Base-by-base conservation (phyloP, 441 rosid species). In the Lepidium campestre region DNA sequence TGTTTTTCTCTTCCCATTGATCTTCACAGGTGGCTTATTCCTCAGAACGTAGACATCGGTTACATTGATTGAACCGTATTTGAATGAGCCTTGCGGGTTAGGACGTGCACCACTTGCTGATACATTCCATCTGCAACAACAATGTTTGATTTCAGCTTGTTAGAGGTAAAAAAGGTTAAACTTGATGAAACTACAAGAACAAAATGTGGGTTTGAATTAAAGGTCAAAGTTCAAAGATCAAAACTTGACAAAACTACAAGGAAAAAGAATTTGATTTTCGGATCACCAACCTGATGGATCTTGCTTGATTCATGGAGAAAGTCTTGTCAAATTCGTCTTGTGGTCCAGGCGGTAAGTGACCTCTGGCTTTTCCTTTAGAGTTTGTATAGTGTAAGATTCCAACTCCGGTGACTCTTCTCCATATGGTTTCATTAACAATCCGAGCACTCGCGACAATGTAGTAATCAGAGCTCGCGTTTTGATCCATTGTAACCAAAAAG, bases 21-120 rank as follows among this genome's bases (percentile, higher is more conserved):
- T 83, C 48, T 32, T 84, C 69, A 75, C 91, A 0, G 83, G 91
- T 1, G 96, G 89, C 77, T 77, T 81, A 71, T 79, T 85, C 79
- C 53, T 82, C 77, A 93, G 62, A 58, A 89, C 83, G 25, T 81
- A 91, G 57, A 85, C 75, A n/a, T 94, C 90, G 1, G 97, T 89
- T 72, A 89, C 92, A 67, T 94, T 94, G 80, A 94, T 93, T 1
- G 90, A 80, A 34, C 99, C 99, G 36, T 93, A 93, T 60, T 81
- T 85, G 68, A 89, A 93, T 1, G 99, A 93, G 10, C 99, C 99
- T 65, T 93, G 96, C 4, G 97, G 96, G 56, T 93, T 93, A 47
- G 99, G 99, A 8, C 99, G 93, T 3, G 99, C 97, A 41, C 99
- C 97, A 39, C 97, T 93, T 0, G 99, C 97, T 48, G 91, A 78